phyloP scores from a whole-genome alignment of 371 early-diverging fungal genomes.

The Mortierella sp. region DNA sequence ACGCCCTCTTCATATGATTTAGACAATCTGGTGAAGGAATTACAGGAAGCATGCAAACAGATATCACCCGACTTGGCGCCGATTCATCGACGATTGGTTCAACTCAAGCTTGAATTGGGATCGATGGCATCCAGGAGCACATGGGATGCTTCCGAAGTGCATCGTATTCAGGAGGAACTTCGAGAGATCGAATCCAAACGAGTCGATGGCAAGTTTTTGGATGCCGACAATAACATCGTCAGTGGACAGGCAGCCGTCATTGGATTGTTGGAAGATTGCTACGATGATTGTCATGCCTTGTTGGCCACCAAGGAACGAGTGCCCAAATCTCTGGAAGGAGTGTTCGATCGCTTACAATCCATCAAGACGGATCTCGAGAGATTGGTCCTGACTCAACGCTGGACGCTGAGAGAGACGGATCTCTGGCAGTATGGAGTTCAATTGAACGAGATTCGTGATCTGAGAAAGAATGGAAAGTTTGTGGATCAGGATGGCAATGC shows the following conservation, averaged over 20 bases:
- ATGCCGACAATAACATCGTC: conserved; percentile 66
- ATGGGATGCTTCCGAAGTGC: conserved; percentile 60
- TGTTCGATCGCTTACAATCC: conserved; percentile 79
- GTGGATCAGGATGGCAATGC: conserved; percentile 73
- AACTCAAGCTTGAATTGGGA: conserved; percentile 71
- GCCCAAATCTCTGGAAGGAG: conserved; percentile 71
- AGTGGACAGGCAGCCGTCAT: conserved; percentile 88
- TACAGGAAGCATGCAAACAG: conserved; percentile 36
- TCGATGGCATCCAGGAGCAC: conserved; percentile 59
- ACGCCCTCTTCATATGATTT: no score
- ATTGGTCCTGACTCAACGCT: conserved; percentile 79
- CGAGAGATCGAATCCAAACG: conserved; percentile 75
- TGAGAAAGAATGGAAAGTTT: conserved; percentile 78
- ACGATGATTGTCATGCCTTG: conserved; percentile 83
- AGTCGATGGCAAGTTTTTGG: conserved; percentile 70
- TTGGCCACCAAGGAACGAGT: conserved; percentile 80
- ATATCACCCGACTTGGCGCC: conserved; percentile 62
- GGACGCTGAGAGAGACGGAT: conserved; percentile 87
- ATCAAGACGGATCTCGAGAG: conserved; percentile 81
- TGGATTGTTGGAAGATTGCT: conserved; percentile 83
- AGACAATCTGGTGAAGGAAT: conserved; percentile 56
- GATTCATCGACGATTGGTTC: conserved; percentile 69
- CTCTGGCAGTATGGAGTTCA: conserved; percentile 85
- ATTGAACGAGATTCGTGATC: conserved; percentile 75
- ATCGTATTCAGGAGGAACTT: conserved; percentile 71